Base-by-base conservation (phyloP, 2,329 filamentous ascomycete species). In the Penicillium sp. region DNA sequence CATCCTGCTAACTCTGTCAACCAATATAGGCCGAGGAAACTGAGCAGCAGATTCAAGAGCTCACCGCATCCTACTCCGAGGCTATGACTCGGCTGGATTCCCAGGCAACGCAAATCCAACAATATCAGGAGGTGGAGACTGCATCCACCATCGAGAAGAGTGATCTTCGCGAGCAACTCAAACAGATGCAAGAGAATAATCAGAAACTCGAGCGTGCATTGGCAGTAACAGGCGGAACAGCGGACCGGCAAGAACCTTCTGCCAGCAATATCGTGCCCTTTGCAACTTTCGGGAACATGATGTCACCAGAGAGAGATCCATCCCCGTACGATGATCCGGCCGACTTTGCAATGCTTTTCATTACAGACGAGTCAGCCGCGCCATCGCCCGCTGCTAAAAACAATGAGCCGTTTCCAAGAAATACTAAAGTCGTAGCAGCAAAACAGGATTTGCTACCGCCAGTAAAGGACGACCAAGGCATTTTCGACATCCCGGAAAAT, bases 211-310 rank as follows among this genome's bases (percentile, higher is more conserved):
- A 66, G 42, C 44, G 49, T 2, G 50, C 56, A 10, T 28, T 58
- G 2, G 20, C 41, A 4, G n/a, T 23, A 2, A 23, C 9, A 28
- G 27, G 7, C 5, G 7, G 12, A 25, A 8, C 24, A 18, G n/a
- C 29, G 15, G 15, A 35, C 18, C 23, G 5, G 12, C 20, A n/a
- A 25, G 18, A 29, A 13, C 27, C 29, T 3, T 29, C 18, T 1
- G 12, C 33, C 9, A 39, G 40, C 10, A 48, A 47, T 7, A 71
- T 72, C 27, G 57, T 67, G 8, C 65, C 69, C 2, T 72, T 71
- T 42, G 64, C 67, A 3, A 58, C 55, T 35, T 46, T 72, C 8
- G 53, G 63, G 29, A 56, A 51, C 27, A 53, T 60, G 15, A 18
- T 65, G 13, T 57, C 59, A 2, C 50, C 54, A 4, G 37, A 40